Base-by-base conservation (phyloP, 768 basidiomycete genomes). In the Tephrocybe rancida region DNA sequence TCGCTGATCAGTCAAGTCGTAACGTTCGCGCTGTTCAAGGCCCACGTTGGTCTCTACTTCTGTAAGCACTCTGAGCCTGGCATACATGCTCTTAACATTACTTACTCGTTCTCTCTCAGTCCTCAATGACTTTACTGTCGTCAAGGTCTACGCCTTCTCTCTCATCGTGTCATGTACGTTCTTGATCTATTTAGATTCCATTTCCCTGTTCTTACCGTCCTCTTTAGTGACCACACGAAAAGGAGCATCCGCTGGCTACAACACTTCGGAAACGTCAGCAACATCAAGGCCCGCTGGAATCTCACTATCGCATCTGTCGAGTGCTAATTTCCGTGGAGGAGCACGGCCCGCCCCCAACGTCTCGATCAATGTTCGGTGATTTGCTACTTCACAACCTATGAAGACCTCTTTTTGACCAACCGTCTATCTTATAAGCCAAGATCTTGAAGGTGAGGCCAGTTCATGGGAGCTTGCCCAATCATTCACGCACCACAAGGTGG, bases 91-190 rank as follows among this genome's bases (percentile, higher is more conserved):
- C n/a, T n/a, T n/a, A n/a, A n/a, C n/a, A n/a, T n/a, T n/a, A n/a
- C n/a, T n/a, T n/a, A 18, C 42, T 25, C 25, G 25, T 13, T 8
- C 25, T 44, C 19, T 18, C 42, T 11, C 38, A 50, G 48, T 50
- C 48, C 48, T 50, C 24, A 50, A 41, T 42, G 48, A 50, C 22
- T 41, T 50, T 16, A 50, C 38, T 14, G 26, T 41, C 38, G 48
- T 41, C 7, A 50, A 50, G 27, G 41, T 43, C 27, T 50, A 50
- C n/a, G 41, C 41, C 27, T 50, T 43, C 39, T 43, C 49, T 7
- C 49, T 50, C 19, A 44, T 50, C 30, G 16, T 50, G 3, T 50
- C 41, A 10, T 34, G 39, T 43, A 50, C 14, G 49, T 44, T n/a
- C n/a, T n/a, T n/a, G n/a, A n/a, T n/a, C 29, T n/a, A n/a, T n/a